Evolutionary conservation across 163 green algal genomes (phyloP), one percentile per base, ranked within the genome.

Genomic region (Scenedesmus sp.): DNA sequence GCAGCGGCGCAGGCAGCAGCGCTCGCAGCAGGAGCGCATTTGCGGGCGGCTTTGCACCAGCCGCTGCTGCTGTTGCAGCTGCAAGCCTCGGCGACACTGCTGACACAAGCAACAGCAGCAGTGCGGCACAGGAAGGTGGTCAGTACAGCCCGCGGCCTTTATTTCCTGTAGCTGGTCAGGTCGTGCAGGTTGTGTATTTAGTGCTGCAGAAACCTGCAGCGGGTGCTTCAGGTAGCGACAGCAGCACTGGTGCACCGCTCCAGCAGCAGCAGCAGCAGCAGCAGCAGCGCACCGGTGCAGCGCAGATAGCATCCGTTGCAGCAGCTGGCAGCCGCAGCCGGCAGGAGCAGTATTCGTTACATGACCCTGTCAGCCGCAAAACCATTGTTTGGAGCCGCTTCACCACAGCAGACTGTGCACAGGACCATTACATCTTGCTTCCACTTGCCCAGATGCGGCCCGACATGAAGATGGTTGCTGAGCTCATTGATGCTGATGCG

Each of bases 401-500:
- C 88, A 86, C 88, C 20, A 46, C 81, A 1, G 61, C 35, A 10
- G 68, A 72, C 10, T 92, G 88, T 70, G 33, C 88, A 0, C 88
- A 84, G 20, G 88, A 89, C 30, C 20, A 59, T 9, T 89, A 89
- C 16, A 46, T 92, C 18, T 33, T 89, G n/a, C 16, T 88, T 37
- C 81, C 88, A 30, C 65, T 92, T 49, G 65, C 65, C 9, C 88
- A 92, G 65, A 44, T 92, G 81, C 53, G 22, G 33, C 30, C 59
- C 10, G 82, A 89, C 12, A 88, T 88, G 88, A 65, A 37, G 33
- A 92, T 92, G 88, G 24, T 89, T 46, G 72, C 88, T 2, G 88
- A 92, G 65, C 81, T 92, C 0, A 15, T 89, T 3, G 81, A 92
- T n/a, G 16, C 81, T 43, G 44, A 53, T 13, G 81, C 80, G 9